Conservation (phyloP, 2,329 filamentous ascomycete genomes). For the Trichophyton equinum region DNA sequence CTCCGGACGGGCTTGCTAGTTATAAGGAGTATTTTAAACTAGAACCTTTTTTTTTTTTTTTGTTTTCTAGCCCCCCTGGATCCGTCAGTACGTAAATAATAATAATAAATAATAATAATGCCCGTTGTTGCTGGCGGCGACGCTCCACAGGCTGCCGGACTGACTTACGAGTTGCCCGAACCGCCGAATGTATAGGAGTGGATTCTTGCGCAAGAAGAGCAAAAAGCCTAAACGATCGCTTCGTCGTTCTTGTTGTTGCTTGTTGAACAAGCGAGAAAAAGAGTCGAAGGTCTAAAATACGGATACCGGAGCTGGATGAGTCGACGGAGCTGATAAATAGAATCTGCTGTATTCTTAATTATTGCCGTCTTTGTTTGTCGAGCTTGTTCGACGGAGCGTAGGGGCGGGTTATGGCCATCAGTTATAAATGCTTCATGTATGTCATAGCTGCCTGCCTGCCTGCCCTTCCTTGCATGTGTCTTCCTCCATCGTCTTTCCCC, state of each 20-base stretch:
- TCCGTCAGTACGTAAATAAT: background rate
- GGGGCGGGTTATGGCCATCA: background rate
- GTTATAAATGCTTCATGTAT: background rate
- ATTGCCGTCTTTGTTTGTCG: too few species aligned
- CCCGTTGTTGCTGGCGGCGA: background rate
- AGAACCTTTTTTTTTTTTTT: background rate
- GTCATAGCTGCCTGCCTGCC: background rate
- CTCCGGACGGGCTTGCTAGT: background rate
- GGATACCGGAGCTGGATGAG: background rate
- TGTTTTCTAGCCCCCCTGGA: background rate
- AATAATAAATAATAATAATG: background rate
- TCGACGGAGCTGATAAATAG: background rate
- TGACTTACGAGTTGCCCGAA: background rate
- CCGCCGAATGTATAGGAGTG: slow-evolving; percentile 1
- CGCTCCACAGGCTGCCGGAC: background rate
- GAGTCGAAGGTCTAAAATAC: background rate
- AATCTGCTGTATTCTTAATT: too few species aligned
- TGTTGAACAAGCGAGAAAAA: background rate
- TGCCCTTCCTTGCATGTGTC: background rate
- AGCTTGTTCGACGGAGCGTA: background rate
- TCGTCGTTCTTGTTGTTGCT: too few species aligned
- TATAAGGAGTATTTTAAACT: background rate
- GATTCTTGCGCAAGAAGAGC: background rate
- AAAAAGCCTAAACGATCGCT: background rate
- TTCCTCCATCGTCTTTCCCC: background rate